Conservation (phyloP, 1,284 basidiomycete genomes). For the Trametes versicolor region DNA sequence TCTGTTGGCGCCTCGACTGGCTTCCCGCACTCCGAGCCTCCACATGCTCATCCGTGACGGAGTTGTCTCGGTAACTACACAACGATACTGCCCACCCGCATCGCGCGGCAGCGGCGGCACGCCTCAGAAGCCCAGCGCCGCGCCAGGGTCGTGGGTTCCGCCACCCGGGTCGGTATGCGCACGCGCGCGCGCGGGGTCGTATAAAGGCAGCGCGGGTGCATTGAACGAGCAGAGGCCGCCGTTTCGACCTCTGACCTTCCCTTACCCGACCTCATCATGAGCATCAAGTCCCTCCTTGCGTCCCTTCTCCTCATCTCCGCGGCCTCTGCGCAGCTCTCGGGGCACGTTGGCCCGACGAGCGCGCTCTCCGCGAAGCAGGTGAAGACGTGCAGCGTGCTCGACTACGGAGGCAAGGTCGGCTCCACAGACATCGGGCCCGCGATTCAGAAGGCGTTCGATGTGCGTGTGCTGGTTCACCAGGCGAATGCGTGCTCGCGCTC, state of each 20-base stretch:
- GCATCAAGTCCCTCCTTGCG: constrained; percentile 32
- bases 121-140: neutral
- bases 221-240: too few relatives aligned
- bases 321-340: constrained; percentile 42
- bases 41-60: neutral
- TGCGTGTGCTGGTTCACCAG: neutral
- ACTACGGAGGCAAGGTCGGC: constrained; percentile 45
- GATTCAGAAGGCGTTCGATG: constrained; percentile 44
- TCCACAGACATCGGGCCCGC: constrained; percentile 49
- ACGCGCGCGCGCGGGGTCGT: neutral
- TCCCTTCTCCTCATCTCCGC: constrained; percentile 21
- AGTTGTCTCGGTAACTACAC: constrained; percentile 12
- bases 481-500: neutral
- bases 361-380: constrained; percentile 40
- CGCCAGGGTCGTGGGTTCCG: neutral
- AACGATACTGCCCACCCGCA: neutral
- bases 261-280: constrained; percentile 17
- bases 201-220: constrained; percentile 5
- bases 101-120: neutral
- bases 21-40: too few relatives aligned
- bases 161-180: neutral
- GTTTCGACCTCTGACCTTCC: neutral
- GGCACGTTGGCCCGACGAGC: constrained; percentile 45
- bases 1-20: neutral
- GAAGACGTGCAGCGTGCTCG: constrained; percentile 45